Conservation (phyloP, 768 basidiomycete genomes). For the Neoboletus subvelutipes region DNA sequence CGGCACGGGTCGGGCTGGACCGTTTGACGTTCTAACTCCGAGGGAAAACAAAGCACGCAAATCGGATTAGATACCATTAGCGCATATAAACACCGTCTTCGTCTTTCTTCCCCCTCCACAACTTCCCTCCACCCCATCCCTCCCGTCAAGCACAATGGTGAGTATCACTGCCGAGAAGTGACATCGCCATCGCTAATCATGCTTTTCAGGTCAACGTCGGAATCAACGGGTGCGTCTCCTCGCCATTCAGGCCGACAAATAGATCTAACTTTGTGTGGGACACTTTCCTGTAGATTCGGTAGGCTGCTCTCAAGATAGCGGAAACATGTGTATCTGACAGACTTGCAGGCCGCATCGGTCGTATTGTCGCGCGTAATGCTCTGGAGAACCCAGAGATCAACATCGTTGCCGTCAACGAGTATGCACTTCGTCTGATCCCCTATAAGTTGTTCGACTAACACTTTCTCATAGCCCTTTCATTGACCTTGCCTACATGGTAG, state of each 20-base stretch:
- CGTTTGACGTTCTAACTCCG: conserved; percentile 27
- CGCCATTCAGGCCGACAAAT: neutral
- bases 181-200: conserved; percentile 3
- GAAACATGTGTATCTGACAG: conserved; percentile 7
- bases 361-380: conserved; percentile 96
- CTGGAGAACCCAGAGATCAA: conserved; percentile 70
- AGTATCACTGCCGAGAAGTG: neutral
- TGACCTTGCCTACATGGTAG: conserved; percentile 92
- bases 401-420: conserved; percentile 97
- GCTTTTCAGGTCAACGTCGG: conserved; percentile 73
- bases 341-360: conserved; percentile 90
- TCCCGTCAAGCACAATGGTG: conserved; percentile 26
- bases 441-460: conserved; percentile 4
- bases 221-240: conserved; percentile 82
- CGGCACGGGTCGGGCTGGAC: conserved; percentile 17
- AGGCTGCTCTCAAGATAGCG: conserved; percentile 28
- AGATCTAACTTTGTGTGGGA: conserved; percentile 14
- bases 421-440: conserved; percentile 31
- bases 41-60: conserved; percentile 18
- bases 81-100: conserved; percentile 29
- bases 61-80: conserved; percentile 22
- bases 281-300: conserved; percentile 61
- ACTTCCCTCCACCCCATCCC: conserved; percentile 5
- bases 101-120: neutral
- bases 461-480: conserved; percentile 81